Evolutionary conservation across 2,329 filamentous ascomycete genomes (phyloP).

Genomic region (Scopulariopsis brevicaulis): DNA sequence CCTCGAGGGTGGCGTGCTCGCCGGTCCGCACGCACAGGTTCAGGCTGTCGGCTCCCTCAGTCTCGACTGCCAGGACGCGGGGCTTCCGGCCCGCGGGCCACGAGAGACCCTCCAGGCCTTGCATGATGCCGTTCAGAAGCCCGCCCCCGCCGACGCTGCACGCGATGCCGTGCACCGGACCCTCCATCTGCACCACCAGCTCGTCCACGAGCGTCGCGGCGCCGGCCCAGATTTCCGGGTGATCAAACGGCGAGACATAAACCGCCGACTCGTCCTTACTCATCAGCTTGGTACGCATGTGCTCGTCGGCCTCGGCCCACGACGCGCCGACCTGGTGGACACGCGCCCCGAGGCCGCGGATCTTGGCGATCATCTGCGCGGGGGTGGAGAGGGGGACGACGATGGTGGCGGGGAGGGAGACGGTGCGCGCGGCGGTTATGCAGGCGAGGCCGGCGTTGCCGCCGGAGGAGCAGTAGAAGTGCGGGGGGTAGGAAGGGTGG

Average conservation of each 20-base stretch:
- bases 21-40: slow-evolving; percentile 46
- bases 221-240: slow-evolving; percentile 56
- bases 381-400: slow-evolving; percentile 59
- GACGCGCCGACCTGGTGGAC: slow-evolving; percentile 58
- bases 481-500: slow-evolving; percentile 24
- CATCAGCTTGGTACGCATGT: slow-evolving; percentile 49
- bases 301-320: slow-evolving; percentile 59
- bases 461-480: slow-evolving; percentile 73
- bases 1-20: slow-evolving; percentile 49
- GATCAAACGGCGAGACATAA: slow-evolving; percentile 61
- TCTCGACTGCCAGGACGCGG: slow-evolving; percentile 64
- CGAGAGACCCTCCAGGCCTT: slow-evolving; percentile 37
- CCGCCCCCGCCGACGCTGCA: slow-evolving; percentile 76
- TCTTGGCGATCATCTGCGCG: slow-evolving; percentile 58
- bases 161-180: slow-evolving; percentile 54
- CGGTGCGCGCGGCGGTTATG: slow-evolving; percentile 55
- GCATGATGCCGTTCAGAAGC: slow-evolving; percentile 63
- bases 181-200: slow-evolving; percentile 26
- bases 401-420: slow-evolving; percentile 59
- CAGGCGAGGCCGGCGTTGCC: slow-evolving; percentile 81
- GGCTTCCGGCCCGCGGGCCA: slow-evolving; percentile 19
- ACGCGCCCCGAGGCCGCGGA: slow-evolving; percentile 54
- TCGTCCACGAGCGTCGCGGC: slow-evolving; percentile 47
- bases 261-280: slow-evolving; percentile 38
- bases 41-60: slow-evolving; percentile 60